Percentiles rank a stretch among this genome's conserved stretches.
Conservation (phyloP, 31 red algal species). For the Odonthalia washingtoniensis region DNA sequence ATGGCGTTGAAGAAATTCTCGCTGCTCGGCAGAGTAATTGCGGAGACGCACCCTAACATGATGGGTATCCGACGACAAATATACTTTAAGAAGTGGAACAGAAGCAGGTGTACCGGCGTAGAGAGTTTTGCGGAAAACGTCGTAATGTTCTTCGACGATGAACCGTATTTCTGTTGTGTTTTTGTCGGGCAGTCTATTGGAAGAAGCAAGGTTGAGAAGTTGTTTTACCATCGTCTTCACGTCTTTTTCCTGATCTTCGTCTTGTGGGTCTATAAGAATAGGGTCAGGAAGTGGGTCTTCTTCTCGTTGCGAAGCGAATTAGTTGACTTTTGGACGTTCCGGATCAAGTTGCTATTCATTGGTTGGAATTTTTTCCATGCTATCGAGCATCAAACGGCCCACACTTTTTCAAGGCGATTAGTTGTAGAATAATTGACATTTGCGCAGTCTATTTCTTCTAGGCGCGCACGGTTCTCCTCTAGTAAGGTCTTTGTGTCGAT, state of each 20-base stretch:
- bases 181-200: not conserved
- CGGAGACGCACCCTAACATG: not conserved
- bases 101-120: not conserved
- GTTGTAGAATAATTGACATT: not conserved
- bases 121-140: not conserved
- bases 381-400: constrained; percentile 20
- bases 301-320: not conserved
- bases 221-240: not conserved
- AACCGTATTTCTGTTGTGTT: not conserved
- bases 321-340: constrained; percentile 2
- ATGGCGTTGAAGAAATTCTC: not conserved
- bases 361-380: not conserved
- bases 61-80: not conserved
- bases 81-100: not conserved
- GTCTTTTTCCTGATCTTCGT: not conserved
- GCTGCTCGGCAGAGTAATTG: constrained; percentile 1
- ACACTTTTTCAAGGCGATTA: not conserved
- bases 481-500: constrained; percentile 17
- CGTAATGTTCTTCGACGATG: not conserved
- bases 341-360: not conserved
- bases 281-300: constrained; percentile 1
- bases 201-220: not conserved
- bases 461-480: not conserved
- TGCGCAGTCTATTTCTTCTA: constrained; percentile 2
- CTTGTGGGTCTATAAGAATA: not conserved